Percentiles rank a stretch among this genome's conserved stretches.
Evolutionary conservation across 768 basidiomycete genomes (phyloP).

Genomic region (Pisolithus orientalis): DNA sequence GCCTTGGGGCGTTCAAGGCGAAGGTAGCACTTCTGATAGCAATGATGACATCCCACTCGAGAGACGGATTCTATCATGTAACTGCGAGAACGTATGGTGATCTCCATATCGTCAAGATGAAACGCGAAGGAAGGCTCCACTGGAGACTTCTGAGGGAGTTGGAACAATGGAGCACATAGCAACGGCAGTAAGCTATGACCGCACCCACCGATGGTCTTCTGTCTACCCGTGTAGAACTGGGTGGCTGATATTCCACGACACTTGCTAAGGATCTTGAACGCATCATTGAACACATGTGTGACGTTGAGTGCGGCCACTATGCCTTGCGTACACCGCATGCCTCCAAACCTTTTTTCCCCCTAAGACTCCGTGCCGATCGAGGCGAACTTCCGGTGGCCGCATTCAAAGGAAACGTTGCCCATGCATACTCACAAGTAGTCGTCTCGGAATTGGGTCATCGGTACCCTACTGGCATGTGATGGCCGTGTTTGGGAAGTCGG

Average conservation of each 20-base stretch:
- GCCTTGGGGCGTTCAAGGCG: background rate
- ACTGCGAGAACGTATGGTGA: no score
- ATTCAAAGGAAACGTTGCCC: background rate
- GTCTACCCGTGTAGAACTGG: background rate
- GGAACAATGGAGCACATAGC: no score
- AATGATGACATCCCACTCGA: background rate
- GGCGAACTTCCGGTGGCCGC: background rate
- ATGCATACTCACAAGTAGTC: background rate
- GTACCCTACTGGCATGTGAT: background rate
- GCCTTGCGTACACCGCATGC: background rate
- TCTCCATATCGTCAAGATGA: no score
- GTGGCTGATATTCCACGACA: background rate
- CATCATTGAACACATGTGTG: conserved; percentile 1
- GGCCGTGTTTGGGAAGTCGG: no score
- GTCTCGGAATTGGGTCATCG: background rate
- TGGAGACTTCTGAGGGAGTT: no score
- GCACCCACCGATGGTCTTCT: background rate
- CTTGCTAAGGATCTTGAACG: background rate
- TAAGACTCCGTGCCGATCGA: background rate
- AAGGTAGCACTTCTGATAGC: background rate
- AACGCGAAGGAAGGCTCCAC: no score
- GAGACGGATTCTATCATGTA: no score
- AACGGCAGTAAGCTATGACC: background rate
- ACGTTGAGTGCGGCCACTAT: background rate
- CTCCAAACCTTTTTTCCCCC: background rate